Evolutionary conservation across 2,329 filamentous ascomycete species (phyloP).

Genomic region (Aureobasidium uvarum): DNA sequence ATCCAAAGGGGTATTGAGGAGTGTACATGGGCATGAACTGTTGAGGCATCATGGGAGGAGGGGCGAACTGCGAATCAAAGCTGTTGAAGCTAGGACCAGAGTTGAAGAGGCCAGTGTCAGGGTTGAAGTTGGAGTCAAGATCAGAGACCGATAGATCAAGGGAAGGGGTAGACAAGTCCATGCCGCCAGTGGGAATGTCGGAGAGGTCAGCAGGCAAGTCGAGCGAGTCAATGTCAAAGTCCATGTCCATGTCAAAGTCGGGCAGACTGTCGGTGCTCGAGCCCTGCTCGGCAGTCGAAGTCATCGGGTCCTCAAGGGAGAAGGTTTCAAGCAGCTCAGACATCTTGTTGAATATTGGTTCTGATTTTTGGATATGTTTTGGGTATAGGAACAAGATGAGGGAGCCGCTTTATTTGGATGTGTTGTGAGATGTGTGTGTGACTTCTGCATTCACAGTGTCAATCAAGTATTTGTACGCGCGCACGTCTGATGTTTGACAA

Average conservation of each 20-base stretch:
- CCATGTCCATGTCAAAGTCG: constrained; percentile 1
- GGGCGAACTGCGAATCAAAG: background rate
- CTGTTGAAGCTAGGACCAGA: background rate
- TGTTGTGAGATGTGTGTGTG: background rate
- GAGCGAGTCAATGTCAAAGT: background rate
- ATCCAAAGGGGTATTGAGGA: background rate
- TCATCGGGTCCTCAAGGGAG: background rate
- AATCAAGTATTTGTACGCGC: background rate
- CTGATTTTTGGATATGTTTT: background rate
- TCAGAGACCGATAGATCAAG: background rate
- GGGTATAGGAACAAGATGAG: background rate
- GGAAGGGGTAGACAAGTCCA: background rate
- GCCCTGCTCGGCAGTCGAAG: constrained; percentile 9
- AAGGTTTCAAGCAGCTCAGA: constrained; percentile 16
- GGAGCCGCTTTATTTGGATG: background rate
- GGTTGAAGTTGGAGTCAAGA: background rate
- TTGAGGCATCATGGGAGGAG: background rate
- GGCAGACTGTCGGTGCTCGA: background rate
- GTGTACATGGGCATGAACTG: background rate
- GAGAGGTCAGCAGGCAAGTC: background rate
- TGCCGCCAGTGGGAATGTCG: background rate
- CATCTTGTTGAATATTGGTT: background rate
- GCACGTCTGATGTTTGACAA: no score
- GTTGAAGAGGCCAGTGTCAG: background rate
- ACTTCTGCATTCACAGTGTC: background rate